Conservation (phyloP, 805 yeast species). For the Peterozyma xylosa region DNA sequence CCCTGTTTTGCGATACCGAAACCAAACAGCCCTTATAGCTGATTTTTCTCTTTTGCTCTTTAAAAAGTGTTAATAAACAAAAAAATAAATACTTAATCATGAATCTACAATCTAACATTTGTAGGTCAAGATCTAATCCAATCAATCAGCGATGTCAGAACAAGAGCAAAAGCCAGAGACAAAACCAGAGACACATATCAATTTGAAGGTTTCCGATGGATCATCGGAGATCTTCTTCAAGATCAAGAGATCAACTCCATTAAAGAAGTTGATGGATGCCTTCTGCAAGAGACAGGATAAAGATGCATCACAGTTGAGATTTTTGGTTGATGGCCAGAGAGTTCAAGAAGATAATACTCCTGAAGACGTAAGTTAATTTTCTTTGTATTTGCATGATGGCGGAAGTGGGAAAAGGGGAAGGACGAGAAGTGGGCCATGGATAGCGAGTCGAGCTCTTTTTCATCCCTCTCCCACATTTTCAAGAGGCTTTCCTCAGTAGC, state of each 20-base stretch:
- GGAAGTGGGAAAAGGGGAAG: neutral
- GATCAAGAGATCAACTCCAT: constrained; percentile 85
- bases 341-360: constrained; percentile 87
- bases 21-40: neutral
- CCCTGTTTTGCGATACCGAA: neutral
- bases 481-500: neutral
- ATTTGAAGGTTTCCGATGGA: constrained; percentile 91
- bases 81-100: neutral
- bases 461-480: too few relatives aligned
- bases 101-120: too few relatives aligned
- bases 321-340: constrained; percentile 89
- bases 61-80: neutral
- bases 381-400: neutral
- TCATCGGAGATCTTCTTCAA: constrained; percentile 92
- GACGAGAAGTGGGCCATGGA: too few relatives aligned
- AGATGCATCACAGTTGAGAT: constrained; percentile 72
- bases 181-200: constrained; percentile 64
- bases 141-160: constrained; percentile 26
- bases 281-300: constrained; percentile 98
- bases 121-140: neutral
- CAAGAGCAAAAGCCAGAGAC: constrained; percentile 51
- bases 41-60: neutral
- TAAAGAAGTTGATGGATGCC: constrained; percentile 94
- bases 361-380: constrained; percentile 38
- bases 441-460: too few relatives aligned